A percentile compares a stretch with the other conserved stretches of the same genome.
Evolutionary conservation across 1,284 basidiomycete genomes (phyloP).

Genomic region (Cystobasidiaceae sp.): DNA sequence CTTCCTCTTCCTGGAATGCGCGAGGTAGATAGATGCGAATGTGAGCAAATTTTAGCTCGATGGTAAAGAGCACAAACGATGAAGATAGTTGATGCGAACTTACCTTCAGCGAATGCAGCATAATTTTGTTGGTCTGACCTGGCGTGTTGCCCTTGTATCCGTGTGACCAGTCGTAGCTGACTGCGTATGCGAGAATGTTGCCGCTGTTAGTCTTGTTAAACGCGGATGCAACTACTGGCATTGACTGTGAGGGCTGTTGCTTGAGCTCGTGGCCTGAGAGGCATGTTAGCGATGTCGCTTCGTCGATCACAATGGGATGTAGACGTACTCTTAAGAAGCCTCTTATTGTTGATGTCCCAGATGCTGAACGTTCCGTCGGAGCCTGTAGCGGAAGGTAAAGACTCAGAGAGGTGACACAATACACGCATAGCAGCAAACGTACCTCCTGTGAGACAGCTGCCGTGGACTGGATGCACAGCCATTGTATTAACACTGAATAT

Average conservation of each 20-base stretch:
- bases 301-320: too few relatives aligned
- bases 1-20: neutral
- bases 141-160: slow-evolving; percentile 81
- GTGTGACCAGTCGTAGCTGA: slow-evolving; percentile 53
- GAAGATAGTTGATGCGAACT: too few relatives aligned
- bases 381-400: slow-evolving; percentile 67
- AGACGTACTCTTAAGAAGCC: slow-evolving; percentile 73
- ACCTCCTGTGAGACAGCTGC: slow-evolving; percentile 56
- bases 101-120: slow-evolving; percentile 80
- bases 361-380: slow-evolving; percentile 75
- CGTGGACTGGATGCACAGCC: slow-evolving; percentile 83
- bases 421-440: neutral
- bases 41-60: too few relatives aligned
- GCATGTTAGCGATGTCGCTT: too few relatives aligned
- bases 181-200: slow-evolving; percentile 73
- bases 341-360: slow-evolving; percentile 87
- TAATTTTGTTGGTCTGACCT: slow-evolving; percentile 73
- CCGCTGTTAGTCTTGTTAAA: slow-evolving; percentile 70
- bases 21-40: too few relatives aligned
- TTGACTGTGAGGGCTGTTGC: slow-evolving; percentile 44
- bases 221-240: slow-evolving; percentile 64
- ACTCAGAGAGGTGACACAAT: neutral
- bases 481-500: slow-evolving; percentile 90
- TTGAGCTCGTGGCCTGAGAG: slow-evolving; percentile 12
- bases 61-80: too few relatives aligned